Evolutionary conservation across 306 rosid genomes (phyloP), one percentile per base, ranked within the genome.

Genomic region (Lupinus albus): DNA sequence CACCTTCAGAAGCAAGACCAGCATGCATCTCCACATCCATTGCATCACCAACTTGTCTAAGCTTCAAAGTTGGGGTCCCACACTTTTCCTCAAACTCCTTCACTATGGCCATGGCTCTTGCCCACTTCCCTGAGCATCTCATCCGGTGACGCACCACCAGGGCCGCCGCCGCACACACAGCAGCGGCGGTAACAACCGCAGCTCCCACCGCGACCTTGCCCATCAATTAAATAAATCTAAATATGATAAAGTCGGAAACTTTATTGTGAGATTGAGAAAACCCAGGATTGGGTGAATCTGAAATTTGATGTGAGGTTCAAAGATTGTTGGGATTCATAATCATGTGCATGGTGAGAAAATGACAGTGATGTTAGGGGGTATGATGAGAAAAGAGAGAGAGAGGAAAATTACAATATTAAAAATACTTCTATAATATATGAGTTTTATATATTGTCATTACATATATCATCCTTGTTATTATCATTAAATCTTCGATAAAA

Each of bases 1-100:
- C 99, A 46, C 99, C 99, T 64, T 94, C 99, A 28, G 97, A 94
- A 39, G 99, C 99, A 51, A 94, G 99, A 42, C 99, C 99, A 3
- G 99, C 99, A 67, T 88, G 99, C 99, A 94, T 94, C 90, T 94
- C 99, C 11, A 94, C 97, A 46, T 86, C 78, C 97, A 94, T 90
- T 55, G 99, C 99, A 48, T 90, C 96, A 8, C 87, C 92, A 18
- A 90, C 86, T 73, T 86, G 97, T 45, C 78, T 80, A 13, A 94
- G 89, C 84, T 88, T 94, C 47, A 72, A 84, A 70, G 73, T 73
- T 15, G 95, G 92, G 74, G 99, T 94, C 69, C 67, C 85, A 67
- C 95, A 75, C 82, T 82, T 88, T 4, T 88, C 92, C 63, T 84
- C 96, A 33, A 94, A 85, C 75, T 90, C 97, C 78, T 69, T 85